A percentile compares a stretch with the other conserved stretches of the same genome.
Conservation (phyloP, 768 basidiomycete species). For the Psilocybe subaeruginosa region DNA sequence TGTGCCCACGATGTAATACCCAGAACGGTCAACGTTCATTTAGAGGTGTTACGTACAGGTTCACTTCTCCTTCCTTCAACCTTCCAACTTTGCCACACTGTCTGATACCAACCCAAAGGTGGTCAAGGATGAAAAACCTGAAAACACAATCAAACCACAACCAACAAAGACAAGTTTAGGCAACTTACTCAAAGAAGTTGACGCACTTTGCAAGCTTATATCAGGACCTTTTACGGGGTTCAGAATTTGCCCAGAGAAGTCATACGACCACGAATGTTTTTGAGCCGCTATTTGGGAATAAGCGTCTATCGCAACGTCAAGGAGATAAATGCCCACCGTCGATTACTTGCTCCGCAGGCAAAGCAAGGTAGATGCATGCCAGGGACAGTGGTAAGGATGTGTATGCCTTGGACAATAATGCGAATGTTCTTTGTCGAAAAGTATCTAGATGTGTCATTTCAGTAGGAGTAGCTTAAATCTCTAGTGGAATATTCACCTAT, state of each 20-base stretch:
- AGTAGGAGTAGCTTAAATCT: neutral
- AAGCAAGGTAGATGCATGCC: conserved; percentile 61
- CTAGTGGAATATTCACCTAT: conserved; percentile 42
- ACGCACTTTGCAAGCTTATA: neutral
- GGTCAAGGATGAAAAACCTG: conserved; percentile 47
- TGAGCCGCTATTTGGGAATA: conserved; percentile 37
- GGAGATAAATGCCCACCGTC: conserved; percentile 29
- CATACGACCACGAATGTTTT: conserved; percentile 53
- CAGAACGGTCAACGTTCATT: neutral
- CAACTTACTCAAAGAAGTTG: conserved; percentile 13
- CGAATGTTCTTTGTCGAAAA: conserved; percentile 61
- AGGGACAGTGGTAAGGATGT: conserved; percentile 57
- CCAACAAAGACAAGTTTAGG: neutral
- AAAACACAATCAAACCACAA: neutral
- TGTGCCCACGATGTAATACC: neutral
- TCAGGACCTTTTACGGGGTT: conserved; percentile 31
- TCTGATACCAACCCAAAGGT: conserved; percentile 55
- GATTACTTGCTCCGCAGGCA: conserved; percentile 41
- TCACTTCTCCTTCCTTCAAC: conserved; percentile 15
- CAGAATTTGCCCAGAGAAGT: conserved; percentile 47
- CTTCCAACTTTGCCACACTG: conserved; percentile 55
- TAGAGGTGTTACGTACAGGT: neutral
- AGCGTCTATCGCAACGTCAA: neutral
- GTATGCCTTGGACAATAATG: conserved; percentile 65
- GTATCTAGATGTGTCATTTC: conserved; percentile 39